Percentiles rank a stretch among this genome's conserved stretches.
Conservation (phyloP, 2,329 filamentous ascomycete species). For the Penicillium sp. region DNA sequence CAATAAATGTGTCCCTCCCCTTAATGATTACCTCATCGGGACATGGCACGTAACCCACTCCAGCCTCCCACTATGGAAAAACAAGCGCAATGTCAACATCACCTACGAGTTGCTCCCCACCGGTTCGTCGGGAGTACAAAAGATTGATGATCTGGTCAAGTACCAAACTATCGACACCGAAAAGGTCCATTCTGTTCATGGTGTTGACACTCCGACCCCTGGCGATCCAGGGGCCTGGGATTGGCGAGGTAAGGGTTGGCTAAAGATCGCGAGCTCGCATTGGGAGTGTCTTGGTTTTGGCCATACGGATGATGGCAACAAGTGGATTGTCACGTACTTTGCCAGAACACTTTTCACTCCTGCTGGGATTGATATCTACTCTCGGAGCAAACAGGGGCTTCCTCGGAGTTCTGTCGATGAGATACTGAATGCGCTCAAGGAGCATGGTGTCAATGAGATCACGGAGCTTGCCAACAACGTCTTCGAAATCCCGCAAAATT, state of each 20-base stretch:
- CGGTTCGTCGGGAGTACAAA: not conserved
- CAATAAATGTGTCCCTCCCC: constrained; percentile 9
- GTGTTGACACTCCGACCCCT: constrained; percentile 16
- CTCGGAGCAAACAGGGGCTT: constrained; percentile 41
- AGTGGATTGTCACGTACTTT: constrained; percentile 82
- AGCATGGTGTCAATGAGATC: constrained; percentile 8
- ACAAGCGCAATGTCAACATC: constrained; percentile 25
- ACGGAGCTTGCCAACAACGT: constrained; percentile 6
- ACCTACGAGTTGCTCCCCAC: constrained; percentile 17
- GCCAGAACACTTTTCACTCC: constrained; percentile 79
- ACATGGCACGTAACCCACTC: constrained; percentile 26
- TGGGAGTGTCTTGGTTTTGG: constrained; percentile 61
- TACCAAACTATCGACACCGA: constrained; percentile 16
- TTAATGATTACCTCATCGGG: constrained; percentile 17
- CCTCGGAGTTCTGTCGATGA: constrained; percentile 2
- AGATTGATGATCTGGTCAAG: constrained; percentile 21
- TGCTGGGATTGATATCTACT: constrained; percentile 77
- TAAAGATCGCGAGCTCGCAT: constrained; percentile 69
- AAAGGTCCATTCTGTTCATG: constrained; percentile 18
- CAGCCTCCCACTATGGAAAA: constrained; percentile 22
- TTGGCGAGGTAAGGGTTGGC: constrained; percentile 75
- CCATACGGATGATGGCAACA: constrained; percentile 36
- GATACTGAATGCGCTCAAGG: constrained; percentile 11
- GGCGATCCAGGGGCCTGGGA: constrained; percentile 54
- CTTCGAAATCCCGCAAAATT: constrained; percentile 16